Evolutionary conservation across 2,329 filamentous ascomycete genomes (phyloP), one percentile per base, ranked within the genome.

Genomic region (Verticillium klebahnii): DNA sequence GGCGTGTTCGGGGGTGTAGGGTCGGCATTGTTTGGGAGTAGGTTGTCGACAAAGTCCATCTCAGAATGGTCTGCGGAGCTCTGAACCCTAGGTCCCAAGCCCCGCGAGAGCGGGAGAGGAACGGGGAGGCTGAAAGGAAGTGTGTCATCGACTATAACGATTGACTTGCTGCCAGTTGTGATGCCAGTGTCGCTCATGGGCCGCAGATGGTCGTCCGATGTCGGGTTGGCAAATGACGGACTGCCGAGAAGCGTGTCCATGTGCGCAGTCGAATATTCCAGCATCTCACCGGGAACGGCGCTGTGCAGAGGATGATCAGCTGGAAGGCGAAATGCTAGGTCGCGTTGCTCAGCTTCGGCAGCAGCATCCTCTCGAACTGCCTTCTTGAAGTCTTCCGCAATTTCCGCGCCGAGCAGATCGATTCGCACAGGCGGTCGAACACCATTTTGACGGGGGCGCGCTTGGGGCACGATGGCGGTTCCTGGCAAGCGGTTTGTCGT

Each of bases 111-210:
- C 9, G 54, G 54, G 1, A 56, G 39, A 14, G 58, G 58, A 45
- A 54, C 67, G 1, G 80, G 75, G n/a, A 81, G 72, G 9, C 85
- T 76, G 5, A 78, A 76, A 0, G 80, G 76, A 17, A 82, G 67
- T 0, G 88, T 89, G 36, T 86, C 86, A 62, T 96, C 91, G 39
- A 96, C 87, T 69, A 97, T 96, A 61, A 97, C 83, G 66, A 97
- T 96, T 0, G 92, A 96, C 70, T 93, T 89, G 79, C 92, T 96
- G n/a, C 92, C 91, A 12, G 82, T 82, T 0, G 92, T 95, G 55
- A 94, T 85, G 6, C 75, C 84, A 67, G 79, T 78, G 63, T 86
- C 83, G 64, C 83, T 86, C 14, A 72, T 67, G 1, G 82, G 81
- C 55, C 82, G 75, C 60, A 66, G 71, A 62, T 63, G 75, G 9